Evolutionary conservation across 805 yeast species (phyloP), one percentile per base, ranked within the genome.

Genomic region (Yamadazyma sp.): DNA sequence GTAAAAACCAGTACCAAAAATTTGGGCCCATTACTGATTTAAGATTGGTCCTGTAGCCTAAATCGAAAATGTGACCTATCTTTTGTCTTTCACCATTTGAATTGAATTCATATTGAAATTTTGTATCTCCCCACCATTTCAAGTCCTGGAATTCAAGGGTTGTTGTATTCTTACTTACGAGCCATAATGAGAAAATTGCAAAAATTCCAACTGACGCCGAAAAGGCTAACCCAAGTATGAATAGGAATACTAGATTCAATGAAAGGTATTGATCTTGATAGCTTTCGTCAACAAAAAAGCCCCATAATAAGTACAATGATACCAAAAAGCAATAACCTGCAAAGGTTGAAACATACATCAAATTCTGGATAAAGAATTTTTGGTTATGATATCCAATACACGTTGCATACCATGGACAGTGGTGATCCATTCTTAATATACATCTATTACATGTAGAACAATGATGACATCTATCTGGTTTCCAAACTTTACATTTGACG

Each of bases 401-500:
- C 4, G 78, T 69, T 2, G 95, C 81, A 57, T 88, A 87, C 98
- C 98, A 91, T 0, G 97, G 97, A 44, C 82, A 76, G 51, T 76
- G 79, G 45, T 76, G 82, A 53, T 76, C 81, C 81, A 76, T 76
- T 28, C 63, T 48, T 26, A 76, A 50, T 2, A 73, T 53, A 52
- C 82, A 76, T 36, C 44, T 53, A 2, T 60, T 58, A 37, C 78
- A 72, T 11, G 69, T 44, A 1, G 78, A 69, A 49, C 82, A 76
- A 51, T 76, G 82, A 47, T 76, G 82, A 35, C 75, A 61, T 39
- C 82, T 52, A 49, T 76, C 82, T 0, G 82, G 82, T 48, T 75
- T 76, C 81, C 80, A 76, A 8, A 63, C 73, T 25, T 60, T 50
- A 49, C 82, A 76, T 42, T 71, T 73, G 25, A 59, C 52, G 47